Conservation (phyloP, 306 rosid species). For the Oxytropis ochrocephala region DNA sequence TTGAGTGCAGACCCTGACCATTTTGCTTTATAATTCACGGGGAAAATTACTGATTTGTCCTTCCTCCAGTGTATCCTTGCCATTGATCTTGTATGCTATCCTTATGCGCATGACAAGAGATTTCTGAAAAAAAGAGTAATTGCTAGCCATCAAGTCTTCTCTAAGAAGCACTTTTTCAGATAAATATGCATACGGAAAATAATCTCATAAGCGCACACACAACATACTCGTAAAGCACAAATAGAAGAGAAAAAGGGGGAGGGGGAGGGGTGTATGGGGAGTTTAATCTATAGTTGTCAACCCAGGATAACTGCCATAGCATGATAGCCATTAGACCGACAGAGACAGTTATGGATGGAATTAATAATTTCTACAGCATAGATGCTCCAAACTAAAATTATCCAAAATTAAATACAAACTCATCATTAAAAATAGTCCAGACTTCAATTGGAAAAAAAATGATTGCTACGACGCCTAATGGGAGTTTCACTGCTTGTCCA, state of each 20-base stretch:
- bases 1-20: slow-evolving; percentile 14
- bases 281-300: background rate
- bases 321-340: background rate
- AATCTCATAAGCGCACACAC: background rate
- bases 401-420: background rate
- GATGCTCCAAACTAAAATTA: background rate
- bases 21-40: slow-evolving; percentile 54
- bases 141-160: slow-evolving; percentile 22
- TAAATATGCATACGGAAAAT: background rate
- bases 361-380: background rate
- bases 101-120: slow-evolving; percentile 86
- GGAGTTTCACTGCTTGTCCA: slow-evolving; percentile 21
- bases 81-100: slow-evolving; percentile 87
- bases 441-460: background rate
- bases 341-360: background rate
- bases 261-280: background rate
- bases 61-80: slow-evolving; percentile 83
- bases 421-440: background rate
- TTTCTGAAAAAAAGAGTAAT: slow-evolving; percentile 60
- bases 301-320: background rate
- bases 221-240: background rate
- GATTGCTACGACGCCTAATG: background rate
- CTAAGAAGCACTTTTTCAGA: slow-evolving; percentile 4
- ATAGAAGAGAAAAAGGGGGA: background rate
- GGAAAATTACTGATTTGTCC: slow-evolving; percentile 88